A percentile compares a stretch with the other conserved stretches of the same genome.
Conservation (phyloP, 257 asterid species). For the Echites panduratus region DNA sequence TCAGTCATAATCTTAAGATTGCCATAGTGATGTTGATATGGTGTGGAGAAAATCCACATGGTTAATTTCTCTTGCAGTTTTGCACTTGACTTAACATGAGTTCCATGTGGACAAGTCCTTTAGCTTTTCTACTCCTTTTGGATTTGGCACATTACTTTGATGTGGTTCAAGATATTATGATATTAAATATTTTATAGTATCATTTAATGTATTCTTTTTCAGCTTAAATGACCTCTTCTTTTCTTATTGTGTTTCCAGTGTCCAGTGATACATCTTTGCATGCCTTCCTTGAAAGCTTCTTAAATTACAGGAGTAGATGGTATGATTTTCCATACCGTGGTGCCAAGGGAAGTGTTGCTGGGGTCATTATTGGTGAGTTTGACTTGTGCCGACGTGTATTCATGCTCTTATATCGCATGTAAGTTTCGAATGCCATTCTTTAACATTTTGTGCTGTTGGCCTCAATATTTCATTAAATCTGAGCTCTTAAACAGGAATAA, state of each 20-base stretch:
- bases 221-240: neutral
- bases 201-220: neutral
- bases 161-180: neutral
- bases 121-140: neutral
- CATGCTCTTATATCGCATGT: conserved; percentile 90
- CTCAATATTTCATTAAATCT: neutral
- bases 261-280: conserved; percentile 67
- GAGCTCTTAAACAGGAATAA: neutral
- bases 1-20: neutral
- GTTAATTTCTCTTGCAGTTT: neutral
- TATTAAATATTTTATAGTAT: neutral
- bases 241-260: conserved; percentile 38
- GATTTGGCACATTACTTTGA: neutral
- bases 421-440: conserved; percentile 22
- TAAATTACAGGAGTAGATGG: conserved; percentile 91
- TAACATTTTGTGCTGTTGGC: neutral
- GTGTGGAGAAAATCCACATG: neutral
- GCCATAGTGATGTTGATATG: neutral
- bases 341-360: conserved; percentile 65
- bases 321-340: conserved; percentile 90
- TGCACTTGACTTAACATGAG: neutral
- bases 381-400: conserved; percentile 90
- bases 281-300: conserved; percentile 76
- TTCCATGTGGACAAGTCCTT: neutral
- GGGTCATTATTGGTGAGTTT: conserved; percentile 74